phyloP scores from a whole-genome alignment of 768 basidiomycete species.

The Lactarius pseudohatsudake region DNA sequence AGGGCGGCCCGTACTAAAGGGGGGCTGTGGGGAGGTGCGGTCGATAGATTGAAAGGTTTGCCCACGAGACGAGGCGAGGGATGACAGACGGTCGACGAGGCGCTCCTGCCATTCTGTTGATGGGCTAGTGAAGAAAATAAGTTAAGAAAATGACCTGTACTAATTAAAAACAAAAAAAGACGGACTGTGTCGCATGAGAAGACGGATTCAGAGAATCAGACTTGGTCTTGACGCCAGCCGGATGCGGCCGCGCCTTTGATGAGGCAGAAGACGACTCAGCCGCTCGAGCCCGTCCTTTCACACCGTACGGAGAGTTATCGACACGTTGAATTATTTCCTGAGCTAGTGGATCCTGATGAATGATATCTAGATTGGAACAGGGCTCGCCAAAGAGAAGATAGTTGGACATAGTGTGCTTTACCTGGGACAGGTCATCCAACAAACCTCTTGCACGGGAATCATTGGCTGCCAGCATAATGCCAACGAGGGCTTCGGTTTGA shows the following conservation, averaged over 20 bases:
- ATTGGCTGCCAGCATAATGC: constrained; percentile 64
- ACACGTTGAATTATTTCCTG: constrained; percentile 79
- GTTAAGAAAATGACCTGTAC: constrained; percentile 3
- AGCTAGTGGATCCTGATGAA: constrained; percentile 66
- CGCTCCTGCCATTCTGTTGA: constrained; percentile 84
- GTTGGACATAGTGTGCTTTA: constrained; percentile 25
- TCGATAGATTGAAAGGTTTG: constrained; percentile 30
- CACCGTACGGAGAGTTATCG: constrained; percentile 78
- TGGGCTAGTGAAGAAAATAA: constrained; percentile 46
- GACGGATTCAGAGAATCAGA: constrained; percentile 17
- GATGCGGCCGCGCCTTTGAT: constrained; percentile 31
- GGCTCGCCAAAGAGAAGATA: neutral
- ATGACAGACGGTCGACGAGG: constrained; percentile 42
- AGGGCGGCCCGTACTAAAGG: constrained; percentile 12
- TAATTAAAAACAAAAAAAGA: constrained; percentile 18
- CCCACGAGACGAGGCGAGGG: constrained; percentile 32
- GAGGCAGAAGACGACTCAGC: constrained; percentile 32
- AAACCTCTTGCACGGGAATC: constrained; percentile 41
- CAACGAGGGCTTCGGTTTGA: constrained; percentile 86
- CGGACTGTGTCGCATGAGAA: constrained; percentile 61
- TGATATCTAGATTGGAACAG: neutral
- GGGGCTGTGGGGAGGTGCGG: constrained; percentile 23
- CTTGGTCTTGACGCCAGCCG: constrained; percentile 29
- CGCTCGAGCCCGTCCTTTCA: constrained; percentile 60
- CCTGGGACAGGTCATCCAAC: constrained; percentile 41